Evolutionary conservation across 2,329 filamentous ascomycete species (phyloP).

Genomic region (Coniella vitis): DNA sequence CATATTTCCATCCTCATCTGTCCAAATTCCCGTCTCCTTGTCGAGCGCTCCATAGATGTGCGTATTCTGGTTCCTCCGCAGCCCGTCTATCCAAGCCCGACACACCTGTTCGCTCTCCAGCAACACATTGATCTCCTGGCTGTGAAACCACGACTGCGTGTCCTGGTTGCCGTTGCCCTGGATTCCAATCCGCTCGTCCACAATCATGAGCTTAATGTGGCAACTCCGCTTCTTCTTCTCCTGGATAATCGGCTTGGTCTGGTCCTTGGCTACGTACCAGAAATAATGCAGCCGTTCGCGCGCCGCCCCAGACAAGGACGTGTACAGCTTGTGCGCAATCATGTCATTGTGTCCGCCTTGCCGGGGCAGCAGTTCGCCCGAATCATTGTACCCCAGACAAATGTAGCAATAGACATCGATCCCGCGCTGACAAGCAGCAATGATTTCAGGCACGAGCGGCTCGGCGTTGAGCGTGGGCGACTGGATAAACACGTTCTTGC

Average conservation of each 20-base stretch:
- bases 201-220: slow-evolving; percentile 73
- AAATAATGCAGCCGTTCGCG: slow-evolving; percentile 50
- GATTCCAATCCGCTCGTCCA: slow-evolving; percentile 61
- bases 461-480: slow-evolving; percentile 70
- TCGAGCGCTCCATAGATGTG: slow-evolving; percentile 47
- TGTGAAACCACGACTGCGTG: slow-evolving; percentile 73
- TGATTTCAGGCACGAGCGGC: slow-evolving; percentile 56
- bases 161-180: slow-evolving; percentile 75
- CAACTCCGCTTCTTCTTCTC: slow-evolving; percentile 59
- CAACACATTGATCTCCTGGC: slow-evolving; percentile 72
- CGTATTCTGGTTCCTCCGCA: slow-evolving; percentile 55
- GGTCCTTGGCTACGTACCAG: slow-evolving; percentile 71
- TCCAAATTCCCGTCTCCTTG: slow-evolving; percentile 54
- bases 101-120: slow-evolving; percentile 60
- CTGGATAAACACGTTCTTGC: slow-evolving; percentile 65
- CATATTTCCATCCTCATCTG: slow-evolving; percentile 42
- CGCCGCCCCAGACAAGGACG: slow-evolving; percentile 40
- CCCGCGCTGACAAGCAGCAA: slow-evolving; percentile 59
- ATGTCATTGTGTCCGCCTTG: slow-evolving; percentile 74
- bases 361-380: slow-evolving; percentile 66
- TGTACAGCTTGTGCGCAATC: slow-evolving; percentile 54
- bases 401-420: slow-evolving; percentile 64
- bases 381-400: slow-evolving; percentile 73
- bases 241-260: slow-evolving; percentile 60
- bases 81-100: slow-evolving; percentile 50